Evolutionary conservation across 257 asterid genomes (phyloP), one percentile per base, ranked within the genome.

Genomic region (Gentiana macrophylla): DNA sequence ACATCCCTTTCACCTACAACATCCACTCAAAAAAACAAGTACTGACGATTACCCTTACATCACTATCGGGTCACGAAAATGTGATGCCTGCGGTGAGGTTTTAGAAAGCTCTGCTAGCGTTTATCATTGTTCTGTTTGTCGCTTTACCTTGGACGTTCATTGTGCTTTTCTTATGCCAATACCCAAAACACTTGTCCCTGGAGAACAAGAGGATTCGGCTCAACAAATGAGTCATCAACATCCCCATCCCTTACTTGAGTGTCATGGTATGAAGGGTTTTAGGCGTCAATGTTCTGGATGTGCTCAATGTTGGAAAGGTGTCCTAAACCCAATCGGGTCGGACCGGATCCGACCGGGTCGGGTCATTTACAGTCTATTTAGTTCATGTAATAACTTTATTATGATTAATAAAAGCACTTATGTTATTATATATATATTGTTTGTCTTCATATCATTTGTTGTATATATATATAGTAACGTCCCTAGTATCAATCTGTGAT

Each of bases 231-330:
- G 1, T 15, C 13, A n/a, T 6, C 13, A 12, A 8, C 60, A 55
- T 12, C 60, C 60, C 49, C 60, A 55, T 13, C 60, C 49, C 1
- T 38, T 55, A 49, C n/a, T 55, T 37, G 35, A 55, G 24, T 55
- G 60, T 13, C 6, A 55, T 6, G 15, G 49, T 10, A 37, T 37
- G 33, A 55, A 55, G 47, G 24, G 38, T 37, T 55, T 55, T 55
- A 13, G 12, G 7, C 47, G 11, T 12, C 11, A 2, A 3, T 55
- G 60, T 8, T 37, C 6, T 35, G 49, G 60, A n/a, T 55, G 60
- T n/a, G n/a, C n/a, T n/a, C n/a, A n/a, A n/a, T n/a, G n/a, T n/a
- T n/a, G n/a, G n/a, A n/a, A n/a, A n/a, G n/a, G n/a, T n/a, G n/a
- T n/a, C n/a, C n/a, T n/a, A n/a, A n/a, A n/a, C n/a, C n/a, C n/a